Base-by-base conservation (phyloP, 1,284 basidiomycete species). In the Jaminaea rosea region DNA sequence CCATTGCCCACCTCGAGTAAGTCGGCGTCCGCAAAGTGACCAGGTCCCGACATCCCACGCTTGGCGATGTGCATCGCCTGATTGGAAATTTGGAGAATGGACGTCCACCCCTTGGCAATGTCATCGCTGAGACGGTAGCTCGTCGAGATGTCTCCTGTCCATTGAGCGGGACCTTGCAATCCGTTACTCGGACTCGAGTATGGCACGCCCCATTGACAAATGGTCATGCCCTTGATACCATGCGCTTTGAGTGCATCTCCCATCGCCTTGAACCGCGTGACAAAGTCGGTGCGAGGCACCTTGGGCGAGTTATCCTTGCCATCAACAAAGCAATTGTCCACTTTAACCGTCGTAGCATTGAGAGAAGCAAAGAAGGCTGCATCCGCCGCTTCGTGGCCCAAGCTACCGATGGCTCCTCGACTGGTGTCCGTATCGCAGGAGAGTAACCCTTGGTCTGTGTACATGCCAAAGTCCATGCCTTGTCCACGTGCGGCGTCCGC, bases 391-490 rank as follows among this genome's bases (percentile, higher is more conserved):
- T 81, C 80, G 52, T 77, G 75, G 19, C 75, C 79, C 2, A 80
- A 67, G 3, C 78, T 79, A 13, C 79, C 80, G 31, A 77, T 77
- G 6, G 65, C 73, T 2, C 75, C 44, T 24, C 53, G 55, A 37
- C 26, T 54, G 1, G 32, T 32, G 9, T 46, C 28, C 11, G 76
- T 76, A 52, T 56, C 48, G 29, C 55, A 63, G 23, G 47, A 36
- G 26, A 58, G 74, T 73, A 69, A 74, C 56, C 79, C 80, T 1
- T 79, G 79, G 51, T 73, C 73, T 44, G 78, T 78, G 60, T 81
- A 81, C 19, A 81, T 79, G 0, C 79, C 79, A 49, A 77, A 76
- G 62, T 79, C 77, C 17, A 81, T 63, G 1, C 78, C 78, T 50
- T 79, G 51, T 7, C 57, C 63, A 55, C 79, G 78, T 4, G 80